A percentile compares a stretch with the other conserved stretches of the same genome.
phyloP scores from a whole-genome alignment of 2,329 filamentous ascomycete species.

The Parastagonospora nodorum region DNA sequence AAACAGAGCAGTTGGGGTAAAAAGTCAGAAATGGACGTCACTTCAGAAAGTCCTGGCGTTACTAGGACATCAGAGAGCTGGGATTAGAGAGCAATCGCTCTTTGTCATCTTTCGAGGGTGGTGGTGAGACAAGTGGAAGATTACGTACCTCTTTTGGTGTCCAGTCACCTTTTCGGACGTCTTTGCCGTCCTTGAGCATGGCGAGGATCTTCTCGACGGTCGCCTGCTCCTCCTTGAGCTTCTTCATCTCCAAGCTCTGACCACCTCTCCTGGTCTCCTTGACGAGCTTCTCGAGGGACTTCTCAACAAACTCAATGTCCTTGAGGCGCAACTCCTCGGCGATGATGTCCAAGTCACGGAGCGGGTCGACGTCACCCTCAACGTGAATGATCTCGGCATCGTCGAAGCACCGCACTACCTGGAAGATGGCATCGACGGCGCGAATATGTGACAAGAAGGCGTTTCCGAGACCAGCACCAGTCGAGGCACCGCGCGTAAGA shows the following conservation, averaged over 20 bases:
- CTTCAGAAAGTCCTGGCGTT: conserved; percentile 88
- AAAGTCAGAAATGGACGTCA: conserved; percentile 73
- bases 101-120: conserved; percentile 88
- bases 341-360: conserved; percentile 94
- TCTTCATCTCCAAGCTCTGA: conserved; percentile 97
- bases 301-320: conserved; percentile 98
- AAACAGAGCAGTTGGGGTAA: conserved; percentile 6
- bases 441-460: conserved; percentile 98
- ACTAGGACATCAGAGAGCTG: conserved; percentile 98
- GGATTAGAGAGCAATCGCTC: conserved; percentile 96
- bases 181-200: conserved; percentile 84
- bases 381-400: conserved; percentile 99
- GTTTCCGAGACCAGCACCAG: conserved; percentile 95
- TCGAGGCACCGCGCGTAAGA: conserved; percentile 92
- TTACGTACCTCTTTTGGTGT: conserved; percentile 86
- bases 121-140: conserved; percentile 13
- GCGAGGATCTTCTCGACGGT: conserved; percentile 88
- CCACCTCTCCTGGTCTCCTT: conserved; percentile 96
- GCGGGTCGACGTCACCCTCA: conserved; percentile 96
- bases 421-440: conserved; percentile 96
- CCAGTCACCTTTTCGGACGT: conserved; percentile 92
- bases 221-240: conserved; percentile 90
- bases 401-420: conserved; percentile 95
- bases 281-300: conserved; percentile 86
- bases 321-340: conserved; percentile 95